Evolutionary conservation across 495 filamentous ascomycete species (phyloP), one percentile per base, ranked within the genome.

Genomic region (Aspergillus sclerotiicarbonarius): DNA sequence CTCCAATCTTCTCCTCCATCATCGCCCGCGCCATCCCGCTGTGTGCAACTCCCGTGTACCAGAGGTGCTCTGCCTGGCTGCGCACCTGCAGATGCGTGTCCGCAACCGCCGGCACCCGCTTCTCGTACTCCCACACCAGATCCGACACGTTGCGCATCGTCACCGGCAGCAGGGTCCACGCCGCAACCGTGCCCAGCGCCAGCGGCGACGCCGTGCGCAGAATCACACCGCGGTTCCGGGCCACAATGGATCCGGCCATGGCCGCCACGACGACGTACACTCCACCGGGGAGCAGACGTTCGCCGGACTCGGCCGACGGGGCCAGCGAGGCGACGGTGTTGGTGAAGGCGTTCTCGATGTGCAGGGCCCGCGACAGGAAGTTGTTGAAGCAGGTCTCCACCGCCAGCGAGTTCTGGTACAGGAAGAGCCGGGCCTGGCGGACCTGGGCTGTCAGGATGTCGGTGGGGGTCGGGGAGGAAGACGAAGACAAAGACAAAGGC

Each of bases 251-350:
- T 61, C 92, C 92, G 31, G 92, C 88, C 91, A 98, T 96, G 58
- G 89, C 85, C 10, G 91, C 84, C 3, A 98, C 91, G 13, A 96
- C 84, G 35, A 96, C 90, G 76, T 97, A 97, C 59, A 97, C 80
- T 37, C 84, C 72, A 6, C 92, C 91, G 25, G 94, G 94, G 68
- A 96, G 83, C 15, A 98, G 79, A 62, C 83, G 83, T 75, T 98
- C 94, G 60, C 87, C 86, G 50, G 84, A 87, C 67, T 91, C 87
- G 56, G 86, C 84, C 10, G 91, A 79, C 20, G 94, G 94, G 35
- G 91, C 92, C 9, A 98, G 84, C 0, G 86, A 88, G 30, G 91
- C 89, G 62, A 98, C 74, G 47, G 94, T 97, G 65, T 81, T 81
- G 57, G 94, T 96, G 64, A 79, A 78, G 64, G 84, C 87, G 62